phyloP scores from a whole-genome alignment of 441 rosid genomes.

The Populus hybrid region DNA sequence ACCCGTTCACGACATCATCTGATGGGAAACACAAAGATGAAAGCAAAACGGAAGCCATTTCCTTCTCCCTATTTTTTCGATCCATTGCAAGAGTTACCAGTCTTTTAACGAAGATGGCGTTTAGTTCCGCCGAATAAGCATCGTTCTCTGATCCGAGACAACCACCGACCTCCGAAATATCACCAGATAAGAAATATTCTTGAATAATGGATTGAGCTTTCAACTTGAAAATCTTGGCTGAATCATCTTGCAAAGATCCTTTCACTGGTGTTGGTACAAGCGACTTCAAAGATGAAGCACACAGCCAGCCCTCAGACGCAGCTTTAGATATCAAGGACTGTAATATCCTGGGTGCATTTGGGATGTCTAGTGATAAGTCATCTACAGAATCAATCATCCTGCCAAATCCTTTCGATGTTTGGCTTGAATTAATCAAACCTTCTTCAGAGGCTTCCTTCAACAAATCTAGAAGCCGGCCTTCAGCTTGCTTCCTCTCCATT shows the following conservation, averaged over 20 bases:
- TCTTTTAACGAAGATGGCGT: conserved; percentile 68
- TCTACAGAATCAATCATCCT: conserved; percentile 68
- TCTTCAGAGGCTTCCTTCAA: conserved; percentile 62
- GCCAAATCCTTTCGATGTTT: conserved; percentile 66
- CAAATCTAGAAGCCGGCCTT: conserved; percentile 53
- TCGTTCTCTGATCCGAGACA: conserved; percentile 59
- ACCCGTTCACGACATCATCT: conserved; percentile 64
- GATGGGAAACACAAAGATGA: conserved; percentile 68
- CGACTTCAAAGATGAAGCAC: conserved; percentile 70
- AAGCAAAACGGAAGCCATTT: conserved; percentile 77
- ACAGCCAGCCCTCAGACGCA: conserved; percentile 82
- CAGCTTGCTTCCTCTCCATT: conserved; percentile 63
- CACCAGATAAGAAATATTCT: conserved; percentile 71
- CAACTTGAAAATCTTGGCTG: conserved; percentile 44
- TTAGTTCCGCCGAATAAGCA: conserved; percentile 43
- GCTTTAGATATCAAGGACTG: conserved; percentile 74
- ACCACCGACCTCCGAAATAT: conserved; percentile 55
- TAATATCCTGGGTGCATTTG: conserved; percentile 49
- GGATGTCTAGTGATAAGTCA: conserved; percentile 80
- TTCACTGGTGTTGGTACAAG: conserved; percentile 36
- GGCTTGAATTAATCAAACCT: conserved; percentile 75
- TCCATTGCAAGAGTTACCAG: conserved; percentile 83
- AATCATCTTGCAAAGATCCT: conserved; percentile 35
- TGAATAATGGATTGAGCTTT: conserved; percentile 67
- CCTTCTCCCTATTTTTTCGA: conserved; percentile 80